Conservation (phyloP, 2,329 filamentous ascomycete species). For the Raffaelea deltoideospora region DNA sequence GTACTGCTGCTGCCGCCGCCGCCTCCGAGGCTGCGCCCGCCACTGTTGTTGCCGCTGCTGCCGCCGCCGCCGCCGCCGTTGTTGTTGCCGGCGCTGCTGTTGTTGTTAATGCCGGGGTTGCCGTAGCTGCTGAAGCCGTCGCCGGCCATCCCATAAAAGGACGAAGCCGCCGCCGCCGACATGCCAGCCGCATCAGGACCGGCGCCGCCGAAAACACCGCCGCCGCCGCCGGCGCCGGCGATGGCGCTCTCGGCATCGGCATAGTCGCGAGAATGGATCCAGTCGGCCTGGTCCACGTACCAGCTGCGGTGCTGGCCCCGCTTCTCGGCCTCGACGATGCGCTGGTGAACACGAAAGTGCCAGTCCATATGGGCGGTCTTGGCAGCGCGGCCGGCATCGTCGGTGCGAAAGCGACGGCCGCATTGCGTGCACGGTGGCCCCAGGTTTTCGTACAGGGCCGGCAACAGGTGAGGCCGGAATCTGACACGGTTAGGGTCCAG, state of each 20-base stretch:
- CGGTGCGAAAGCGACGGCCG: constrained; percentile 68
- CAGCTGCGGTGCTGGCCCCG: constrained; percentile 82
- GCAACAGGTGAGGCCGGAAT: constrained; percentile 51
- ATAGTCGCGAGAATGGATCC: constrained; percentile 72
- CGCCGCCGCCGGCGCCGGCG: constrained; percentile 16
- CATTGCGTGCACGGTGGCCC: constrained; percentile 86
- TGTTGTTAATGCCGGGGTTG: no score
- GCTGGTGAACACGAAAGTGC: constrained; percentile 90
- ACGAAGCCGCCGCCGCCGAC: neutral
- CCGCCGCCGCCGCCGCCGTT: constrained; percentile 20
- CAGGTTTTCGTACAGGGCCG: constrained; percentile 55
- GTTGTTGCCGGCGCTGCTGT: no score
- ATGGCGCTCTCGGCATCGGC: constrained; percentile 47
- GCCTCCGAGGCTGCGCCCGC: constrained; percentile 5
- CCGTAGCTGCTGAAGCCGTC: constrained; percentile 3
- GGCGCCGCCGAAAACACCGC: constrained; percentile 22
- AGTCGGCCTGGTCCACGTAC: constrained; percentile 88
- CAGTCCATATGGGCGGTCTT: constrained; percentile 93
- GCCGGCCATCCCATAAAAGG: neutral
- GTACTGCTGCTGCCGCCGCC: constrained; percentile 16
- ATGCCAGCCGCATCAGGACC: no score
- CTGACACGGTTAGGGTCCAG: constrained; percentile 22
- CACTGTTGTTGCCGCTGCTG: constrained; percentile 8
- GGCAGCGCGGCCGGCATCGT: constrained; percentile 63
- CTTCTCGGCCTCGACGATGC: constrained; percentile 73